Base-by-base conservation (phyloP, 306 rosid genomes). In the Medicago arabica region DNA sequence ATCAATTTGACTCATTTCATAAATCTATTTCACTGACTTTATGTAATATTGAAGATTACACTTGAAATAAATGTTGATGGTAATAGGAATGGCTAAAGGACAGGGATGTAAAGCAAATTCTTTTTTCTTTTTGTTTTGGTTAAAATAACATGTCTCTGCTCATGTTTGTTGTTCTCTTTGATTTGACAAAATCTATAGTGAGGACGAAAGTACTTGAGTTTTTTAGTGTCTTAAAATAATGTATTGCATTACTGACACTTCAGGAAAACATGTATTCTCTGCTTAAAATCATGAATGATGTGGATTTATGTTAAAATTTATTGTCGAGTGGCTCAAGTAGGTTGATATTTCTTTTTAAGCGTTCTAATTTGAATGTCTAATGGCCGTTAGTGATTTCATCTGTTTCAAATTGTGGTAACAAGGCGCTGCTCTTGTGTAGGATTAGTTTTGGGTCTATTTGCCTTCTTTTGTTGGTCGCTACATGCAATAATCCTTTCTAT, bases 1-100 rank as follows among this genome's bases (percentile, higher is more conserved):
- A 23, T 51, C 17, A 71, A 3, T 51, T 39, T 73, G 78, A 59
- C 73, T 55, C 58, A 81, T 83, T 44, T 41, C 44, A 61, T 57
- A 25, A 51, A 47, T 41, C 44, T 62, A 31, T 41, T 78, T 15
- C 18, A 14, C n/a, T 14, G 18, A 38, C 25, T 64, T 65, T 44
- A 23, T 51, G 43, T 46, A 41, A 49, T 71, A 70, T 54, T 54
- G 60, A 74, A 51, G 61, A 54, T 59, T 76, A 34, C 66, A 54
- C 34, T 17, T 43, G 47, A 80, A 57, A 74, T 51, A 65, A 74
- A 47, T 63, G 41, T 61, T 69, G 69, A 9, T 38, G 5, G 54
- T 39, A 55, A 38, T 61, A 75, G 78, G 65, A 41, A 46, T 63
- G 47, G 47, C 25, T 53, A 73, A 63, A 66, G 36, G 74, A 47